Evolutionary conservation across 2,329 filamentous ascomycete species (phyloP), one percentile per base, ranked within the genome.

Genomic region (Epichloe bromicola): DNA sequence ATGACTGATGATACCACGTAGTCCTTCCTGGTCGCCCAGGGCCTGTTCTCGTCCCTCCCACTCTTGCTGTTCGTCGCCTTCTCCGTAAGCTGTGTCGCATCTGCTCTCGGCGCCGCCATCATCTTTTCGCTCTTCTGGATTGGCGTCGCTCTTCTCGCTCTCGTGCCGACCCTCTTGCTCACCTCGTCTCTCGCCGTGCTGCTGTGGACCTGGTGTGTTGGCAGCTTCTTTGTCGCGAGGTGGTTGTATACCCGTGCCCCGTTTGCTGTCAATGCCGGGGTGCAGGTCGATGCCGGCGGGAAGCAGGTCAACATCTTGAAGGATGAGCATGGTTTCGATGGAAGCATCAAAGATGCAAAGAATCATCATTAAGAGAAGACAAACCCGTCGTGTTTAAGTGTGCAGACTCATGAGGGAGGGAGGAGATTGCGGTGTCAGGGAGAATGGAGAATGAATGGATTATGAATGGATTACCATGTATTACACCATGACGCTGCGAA

Each of bases 11-110:
- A 6, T 14, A 10, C 26, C 26, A 3, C 0, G 26, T 30, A 88
- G 85, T 79, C 81, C 53, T 87, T 93, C 64, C 62, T 88, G 52
- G 67, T 78, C 44, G 70, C 76, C 33, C 86, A 90, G 63, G 59
- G 83, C 52, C 64, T 80, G 53, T 74, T 89, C 55, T 81, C 80
- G 14, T 75, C 80, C 52, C 65, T 86, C 14, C 87, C 87, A 1
- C 59, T 90, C 53, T 65, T 82, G 40, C 68, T 89, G 55, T 91
- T 93, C 70, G 56, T 75, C 51, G 69, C 77, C 58, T 88, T 90
- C 70, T 72, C 76, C 51, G 58, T 82, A 40, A 79, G 78, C 39
- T 77, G 82, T 53, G 66, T 83, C 55, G 64, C 82, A 55, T 76
- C 88, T 63, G 77, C 83, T 15, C 62, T 86, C 40, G 67, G 81